phyloP scores from a whole-genome alignment of 2,329 filamentous ascomycete species.

The Ambrosiella beaveri region DNA sequence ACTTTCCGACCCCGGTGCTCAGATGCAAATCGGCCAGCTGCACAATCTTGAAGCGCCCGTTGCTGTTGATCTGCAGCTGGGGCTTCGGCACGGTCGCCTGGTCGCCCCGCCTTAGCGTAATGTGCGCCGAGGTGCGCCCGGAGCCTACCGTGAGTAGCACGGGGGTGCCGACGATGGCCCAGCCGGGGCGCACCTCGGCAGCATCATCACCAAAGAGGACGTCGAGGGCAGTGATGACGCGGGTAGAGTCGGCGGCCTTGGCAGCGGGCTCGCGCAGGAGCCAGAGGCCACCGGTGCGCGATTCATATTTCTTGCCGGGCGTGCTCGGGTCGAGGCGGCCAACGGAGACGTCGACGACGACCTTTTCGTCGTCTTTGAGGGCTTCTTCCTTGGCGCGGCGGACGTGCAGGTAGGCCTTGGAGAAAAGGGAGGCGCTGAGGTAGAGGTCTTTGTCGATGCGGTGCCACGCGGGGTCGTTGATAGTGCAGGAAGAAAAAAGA shows the following conservation, averaged over 20 bases:
- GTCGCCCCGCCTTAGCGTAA: slow-evolving; percentile 59
- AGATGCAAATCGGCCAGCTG: slow-evolving; percentile 90
- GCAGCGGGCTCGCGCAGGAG: slow-evolving; percentile 56
- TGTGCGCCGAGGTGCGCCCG: slow-evolving; percentile 48
- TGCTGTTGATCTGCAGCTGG: slow-evolving; percentile 60
- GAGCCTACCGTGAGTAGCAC: slow-evolving; percentile 50
- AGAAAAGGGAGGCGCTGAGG: slow-evolving; percentile 54
- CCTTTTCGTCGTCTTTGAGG: slow-evolving; percentile 52
- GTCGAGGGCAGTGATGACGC: slow-evolving; percentile 64
- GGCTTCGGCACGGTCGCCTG: slow-evolving; percentile 36
- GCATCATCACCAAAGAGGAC: slow-evolving; percentile 82
- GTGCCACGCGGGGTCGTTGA: slow-evolving; percentile 58
- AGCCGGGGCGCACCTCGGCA: slow-evolving; percentile 72
- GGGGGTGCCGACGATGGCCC: slow-evolving; percentile 60
- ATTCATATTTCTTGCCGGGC: slow-evolving; percentile 49
- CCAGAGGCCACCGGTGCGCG: slow-evolving; percentile 63
- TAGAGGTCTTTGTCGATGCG: slow-evolving; percentile 82
- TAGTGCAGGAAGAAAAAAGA: slow-evolving; percentile 55
- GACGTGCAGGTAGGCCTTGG: slow-evolving; percentile 65
- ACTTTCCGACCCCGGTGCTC: slow-evolving; percentile 71
- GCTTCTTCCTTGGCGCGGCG: slow-evolving; percentile 77
- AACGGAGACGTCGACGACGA: slow-evolving; percentile 64
- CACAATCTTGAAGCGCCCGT: slow-evolving; percentile 93
- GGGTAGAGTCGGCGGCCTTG: slow-evolving; percentile 56
- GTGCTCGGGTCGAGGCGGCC: slow-evolving; percentile 50